A percentile compares a stretch with the other conserved stretches of the same genome.
These are phyloP conservation scores for Pichia rugopelliculosa DNA, from an alignment of 805 yeast species.

Conservation along the genomic window DNA sequence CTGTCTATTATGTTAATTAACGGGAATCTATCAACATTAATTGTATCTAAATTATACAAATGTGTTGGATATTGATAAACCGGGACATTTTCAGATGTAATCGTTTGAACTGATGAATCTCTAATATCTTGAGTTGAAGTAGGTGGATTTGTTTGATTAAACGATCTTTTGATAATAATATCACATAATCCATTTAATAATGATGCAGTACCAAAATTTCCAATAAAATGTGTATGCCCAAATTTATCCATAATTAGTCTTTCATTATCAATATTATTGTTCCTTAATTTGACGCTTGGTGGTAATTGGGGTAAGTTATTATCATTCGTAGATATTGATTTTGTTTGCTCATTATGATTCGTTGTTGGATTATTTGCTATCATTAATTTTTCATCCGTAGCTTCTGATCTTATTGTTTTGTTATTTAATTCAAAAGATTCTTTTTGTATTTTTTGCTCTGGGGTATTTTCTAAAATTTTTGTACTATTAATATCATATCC, in stretches of 20 bases:
- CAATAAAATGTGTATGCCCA: constrained; percentile 43
- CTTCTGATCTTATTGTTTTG: background rate
- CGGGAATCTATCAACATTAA: constrained; percentile 33
- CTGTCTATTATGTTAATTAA: constrained; percentile 27
- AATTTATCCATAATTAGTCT: constrained; percentile 36
- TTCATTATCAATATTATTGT: constrained; percentile 23
- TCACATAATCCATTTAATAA: constrained; percentile 37
- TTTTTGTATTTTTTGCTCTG: too few relatives aligned
- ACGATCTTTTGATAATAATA: constrained; percentile 32
- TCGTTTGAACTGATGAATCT: constrained; percentile 28
- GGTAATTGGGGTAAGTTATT: constrained; percentile 14
- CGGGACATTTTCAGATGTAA: constrained; percentile 30
- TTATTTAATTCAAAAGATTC: too few relatives aligned
- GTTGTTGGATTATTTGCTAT: background rate
- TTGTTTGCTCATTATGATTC: background rate
- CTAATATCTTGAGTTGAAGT: constrained; percentile 28
- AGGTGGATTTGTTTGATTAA: constrained; percentile 29
- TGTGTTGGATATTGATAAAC: constrained; percentile 30
- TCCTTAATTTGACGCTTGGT: constrained; percentile 16
- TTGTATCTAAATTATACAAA: constrained; percentile 25
- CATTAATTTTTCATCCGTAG: background rate
- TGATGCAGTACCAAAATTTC: constrained; percentile 39
- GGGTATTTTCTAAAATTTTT: too few relatives aligned
- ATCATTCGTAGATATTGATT: background rate
- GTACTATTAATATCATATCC: too few relatives aligned